Evolutionary conservation across 768 basidiomycete genomes (phyloP).

Genomic region (Boletus pseudo-olivaceus): DNA sequence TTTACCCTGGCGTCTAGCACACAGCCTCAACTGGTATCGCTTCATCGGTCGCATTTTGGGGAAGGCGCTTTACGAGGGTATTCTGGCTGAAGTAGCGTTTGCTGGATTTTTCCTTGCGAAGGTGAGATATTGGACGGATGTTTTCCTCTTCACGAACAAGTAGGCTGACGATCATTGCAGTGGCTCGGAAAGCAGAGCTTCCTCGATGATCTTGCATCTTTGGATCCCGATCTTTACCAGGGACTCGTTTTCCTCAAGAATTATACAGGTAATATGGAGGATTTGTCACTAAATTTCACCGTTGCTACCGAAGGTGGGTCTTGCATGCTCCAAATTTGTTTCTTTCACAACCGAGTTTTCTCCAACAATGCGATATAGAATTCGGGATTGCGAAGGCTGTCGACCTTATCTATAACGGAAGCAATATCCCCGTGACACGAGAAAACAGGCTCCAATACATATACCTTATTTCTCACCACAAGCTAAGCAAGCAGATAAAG

Average conservation of each 20-base stretch:
- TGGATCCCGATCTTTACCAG: conserved; percentile 90
- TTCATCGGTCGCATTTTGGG: conserved; percentile 93
- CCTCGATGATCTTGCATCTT: conserved; percentile 87
- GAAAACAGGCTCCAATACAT: conserved; percentile 92
- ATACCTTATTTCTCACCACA: conserved; percentile 83
- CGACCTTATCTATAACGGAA: conserved; percentile 79
- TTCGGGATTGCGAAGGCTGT: conserved; percentile 74
- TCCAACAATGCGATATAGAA: conserved; percentile 43
- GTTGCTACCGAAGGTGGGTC: conserved; percentile 76
- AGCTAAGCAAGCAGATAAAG: conserved; percentile 85
- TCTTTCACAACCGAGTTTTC: background rate
- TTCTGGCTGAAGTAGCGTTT: conserved; percentile 91
- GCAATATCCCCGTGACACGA: conserved; percentile 77
- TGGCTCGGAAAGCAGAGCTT: conserved; percentile 93
- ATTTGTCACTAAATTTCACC: conserved; percentile 86
- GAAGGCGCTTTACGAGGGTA: conserved; percentile 95
- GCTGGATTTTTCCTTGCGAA: conserved; percentile 94
- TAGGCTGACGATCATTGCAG: conserved; percentile 34
- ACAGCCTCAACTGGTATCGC: conserved; percentile 87
- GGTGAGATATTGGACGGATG: conserved; percentile 36
- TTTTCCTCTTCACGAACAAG: background rate
- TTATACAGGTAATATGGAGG: conserved; percentile 81
- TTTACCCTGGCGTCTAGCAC: conserved; percentile 41
- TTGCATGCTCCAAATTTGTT: background rate
- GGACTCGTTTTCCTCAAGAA: conserved; percentile 93